These are phyloP conservation scores for Abelmoschus esculentus DNA, from an alignment of 345 rosid species.

Conservation along the genomic window DNA sequence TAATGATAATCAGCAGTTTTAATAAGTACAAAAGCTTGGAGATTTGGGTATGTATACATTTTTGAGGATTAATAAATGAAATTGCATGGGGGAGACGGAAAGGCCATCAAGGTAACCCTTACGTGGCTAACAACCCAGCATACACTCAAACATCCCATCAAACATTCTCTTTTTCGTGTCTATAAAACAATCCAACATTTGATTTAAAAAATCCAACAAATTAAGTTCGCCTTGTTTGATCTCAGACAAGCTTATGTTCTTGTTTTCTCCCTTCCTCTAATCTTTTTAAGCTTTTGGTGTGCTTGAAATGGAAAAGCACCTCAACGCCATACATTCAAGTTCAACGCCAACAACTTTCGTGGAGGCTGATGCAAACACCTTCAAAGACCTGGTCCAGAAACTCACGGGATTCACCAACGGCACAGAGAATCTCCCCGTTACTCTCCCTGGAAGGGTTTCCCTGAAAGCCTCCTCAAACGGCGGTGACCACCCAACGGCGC, in stretches of 20 bases:
- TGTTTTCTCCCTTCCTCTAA: background rate
- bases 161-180: background rate
- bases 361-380: slow-evolving; percentile 35
- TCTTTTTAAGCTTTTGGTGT: too few relatives aligned
- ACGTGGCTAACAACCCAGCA: background rate
- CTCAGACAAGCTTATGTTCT: background rate
- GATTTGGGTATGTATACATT: too few relatives aligned
- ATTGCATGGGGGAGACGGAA: background rate
- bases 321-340: slow-evolving; percentile 12
- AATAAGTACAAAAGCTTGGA: too few relatives aligned
- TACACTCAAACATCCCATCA: background rate
- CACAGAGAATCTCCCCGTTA: slow-evolving; percentile 17
- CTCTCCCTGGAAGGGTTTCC: slow-evolving; percentile 15
- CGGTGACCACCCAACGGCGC: slow-evolving; percentile 18
- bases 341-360: slow-evolving; percentile 36
- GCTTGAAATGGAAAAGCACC: slow-evolving; percentile 20
- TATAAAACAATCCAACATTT: slow-evolving; percentile 2
- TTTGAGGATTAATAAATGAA: background rate
- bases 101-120: background rate
- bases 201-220: too few relatives aligned
- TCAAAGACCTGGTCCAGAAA: slow-evolving; percentile 43
- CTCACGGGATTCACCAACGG: slow-evolving; percentile 34
- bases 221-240: background rate
- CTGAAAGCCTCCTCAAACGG: slow-evolving; percentile 14
- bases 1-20: background rate